Evolutionary conservation across 768 basidiomycete species (phyloP).

Genomic region (Boletus tylopilopsis): DNA sequence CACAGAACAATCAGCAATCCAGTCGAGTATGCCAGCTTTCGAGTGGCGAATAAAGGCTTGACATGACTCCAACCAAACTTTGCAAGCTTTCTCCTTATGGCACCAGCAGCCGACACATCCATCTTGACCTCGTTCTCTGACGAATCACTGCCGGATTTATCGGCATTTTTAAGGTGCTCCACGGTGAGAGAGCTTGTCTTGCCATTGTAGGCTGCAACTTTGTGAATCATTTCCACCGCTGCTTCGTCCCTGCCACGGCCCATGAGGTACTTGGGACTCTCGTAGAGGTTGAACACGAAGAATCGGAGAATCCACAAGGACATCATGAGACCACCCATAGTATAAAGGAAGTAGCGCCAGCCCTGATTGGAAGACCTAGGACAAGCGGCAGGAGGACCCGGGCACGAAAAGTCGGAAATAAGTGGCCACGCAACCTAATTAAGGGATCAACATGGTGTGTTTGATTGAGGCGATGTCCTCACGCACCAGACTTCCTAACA

Average conservation of each 20-base stretch:
- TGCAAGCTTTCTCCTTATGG: constrained; percentile 37
- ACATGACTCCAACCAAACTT: constrained; percentile 42
- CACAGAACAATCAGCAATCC: constrained; percentile 48
- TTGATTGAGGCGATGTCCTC: background rate
- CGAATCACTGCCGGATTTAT: constrained; percentile 10
- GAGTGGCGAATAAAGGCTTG: constrained; percentile 46
- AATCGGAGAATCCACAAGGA: constrained; percentile 59
- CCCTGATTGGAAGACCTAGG: constrained; percentile 55
- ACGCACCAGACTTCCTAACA: constrained; percentile 50
- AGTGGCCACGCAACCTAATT: constrained; percentile 67
- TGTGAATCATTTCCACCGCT: constrained; percentile 60
- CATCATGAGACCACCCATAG: constrained; percentile 70
- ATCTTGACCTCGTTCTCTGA: constrained; percentile 15
- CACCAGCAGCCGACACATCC: constrained; percentile 36
- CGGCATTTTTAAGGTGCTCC: constrained; percentile 40
- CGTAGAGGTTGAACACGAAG: constrained; percentile 62
- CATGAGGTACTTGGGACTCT: constrained; percentile 72
- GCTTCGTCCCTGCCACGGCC: constrained; percentile 59
- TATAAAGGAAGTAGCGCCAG: constrained; percentile 74
- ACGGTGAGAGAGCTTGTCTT: constrained; percentile 45
- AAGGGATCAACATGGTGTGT: background rate
- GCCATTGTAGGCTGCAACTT: constrained; percentile 59
- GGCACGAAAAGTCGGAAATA: constrained; percentile 65
- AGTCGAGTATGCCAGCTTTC: constrained; percentile 49
- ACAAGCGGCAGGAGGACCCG: constrained; percentile 45